Base-by-base conservation (phyloP, 2,329 filamentous ascomycete species). In the Ophiognomonia clavigignenti-juglandacearum region DNA sequence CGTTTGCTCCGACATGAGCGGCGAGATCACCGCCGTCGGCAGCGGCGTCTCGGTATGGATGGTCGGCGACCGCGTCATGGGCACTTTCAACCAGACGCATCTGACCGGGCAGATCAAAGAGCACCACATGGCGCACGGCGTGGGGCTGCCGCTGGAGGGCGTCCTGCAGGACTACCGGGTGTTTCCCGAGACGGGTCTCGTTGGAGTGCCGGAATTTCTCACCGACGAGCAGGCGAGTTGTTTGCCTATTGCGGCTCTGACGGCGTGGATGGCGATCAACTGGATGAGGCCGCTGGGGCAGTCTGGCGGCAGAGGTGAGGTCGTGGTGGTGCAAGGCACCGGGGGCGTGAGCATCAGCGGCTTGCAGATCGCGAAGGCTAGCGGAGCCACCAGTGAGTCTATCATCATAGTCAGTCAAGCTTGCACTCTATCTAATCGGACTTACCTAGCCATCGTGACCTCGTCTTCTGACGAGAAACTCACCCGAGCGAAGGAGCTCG, bases 1-100 rank as follows among this genome's bases (percentile, higher is more conserved):
- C 1, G 82, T 83, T 2, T 83, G 80, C 62, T 85, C 82, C 19
- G 85, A 88, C 63, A 85, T 85, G 73, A 85, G 82, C 64, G 85
- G 84, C 37, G 71, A 72, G 8, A 68, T 88, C 38, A 66, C 77
- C 2, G 61, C 71, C 13, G 56, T 75, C 24, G 76, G 77, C 27
- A 65, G 69, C 9, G 59, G 63, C 3, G 65, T 66, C 6, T 38
- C 52, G 5, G 55, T 57, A 27, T 78, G 78, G 67, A 69, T 71
- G 45, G 63, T 68, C 14, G 83, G 83, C 48, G 78, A 85, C 48
- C 77, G 82, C n/a, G 83, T 88, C 32, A 71, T 85, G 46, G 76
- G 76, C 18, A 85, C 78, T 43, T 88, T 86, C 64, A 75, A 75
- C 55, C 74, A 78, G 60, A 65, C 64, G 7, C 74, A 79, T 56